These are phyloP conservation scores for Dryadomyces sulphureus DNA, from an alignment of 2,329 filamentous ascomycete genomes.

Conservation along the genomic window DNA sequence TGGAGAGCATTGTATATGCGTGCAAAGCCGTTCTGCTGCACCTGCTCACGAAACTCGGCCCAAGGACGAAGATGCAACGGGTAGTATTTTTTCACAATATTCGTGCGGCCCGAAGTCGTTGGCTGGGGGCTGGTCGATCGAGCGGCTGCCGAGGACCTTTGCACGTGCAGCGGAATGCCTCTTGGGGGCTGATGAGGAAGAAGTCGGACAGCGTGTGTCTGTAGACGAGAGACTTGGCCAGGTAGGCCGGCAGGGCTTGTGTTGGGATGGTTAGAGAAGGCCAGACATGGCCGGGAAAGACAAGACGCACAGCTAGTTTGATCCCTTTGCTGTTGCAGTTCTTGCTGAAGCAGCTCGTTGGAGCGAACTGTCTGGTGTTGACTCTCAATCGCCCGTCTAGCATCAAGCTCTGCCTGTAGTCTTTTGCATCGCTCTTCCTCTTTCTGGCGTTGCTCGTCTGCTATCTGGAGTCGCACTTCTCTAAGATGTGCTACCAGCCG, in stretches of 20 bases:
- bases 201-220: neutral
- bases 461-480: neutral
- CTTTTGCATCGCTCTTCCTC: neutral
- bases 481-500: neutral
- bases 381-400: neutral
- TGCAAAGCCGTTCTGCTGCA: neutral
- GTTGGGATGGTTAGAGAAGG: neutral
- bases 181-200: neutral
- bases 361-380: neutral
- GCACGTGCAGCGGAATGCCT: neutral
- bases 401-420: neutral
- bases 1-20: neutral
- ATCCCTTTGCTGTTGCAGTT: neutral
- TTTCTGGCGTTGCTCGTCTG: neutral
- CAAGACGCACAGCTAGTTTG: neutral
- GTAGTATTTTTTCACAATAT: slow-evolving; percentile 2
- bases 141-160: neutral
- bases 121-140: neutral
- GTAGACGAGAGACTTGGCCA: slow-evolving; percentile 2
- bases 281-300: neutral
- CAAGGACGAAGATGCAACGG: slow-evolving; percentile 19
- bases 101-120: slow-evolving; percentile 1
- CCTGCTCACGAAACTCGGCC: slow-evolving; percentile 20
- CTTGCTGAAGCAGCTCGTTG: neutral
- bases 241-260: neutral